These are phyloP conservation scores for Debaryomyces singareniensis DNA, from an alignment of 1,139 yeast species.

Conservation along the genomic window DNA sequence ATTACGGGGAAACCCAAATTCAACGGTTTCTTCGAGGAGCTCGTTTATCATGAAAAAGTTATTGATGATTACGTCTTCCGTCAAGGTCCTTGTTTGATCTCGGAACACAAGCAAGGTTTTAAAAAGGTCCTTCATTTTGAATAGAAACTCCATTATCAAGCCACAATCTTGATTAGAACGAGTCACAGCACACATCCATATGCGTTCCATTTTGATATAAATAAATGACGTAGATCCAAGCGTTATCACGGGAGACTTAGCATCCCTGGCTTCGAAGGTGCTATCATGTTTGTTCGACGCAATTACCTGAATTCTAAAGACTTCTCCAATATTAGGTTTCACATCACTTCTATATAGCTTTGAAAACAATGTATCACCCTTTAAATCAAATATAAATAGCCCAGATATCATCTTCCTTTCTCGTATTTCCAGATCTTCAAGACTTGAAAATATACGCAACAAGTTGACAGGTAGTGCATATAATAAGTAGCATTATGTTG, in stretches of 20 bases:
- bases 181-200: conserved; percentile 84
- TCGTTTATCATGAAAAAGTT: conserved; percentile 71
- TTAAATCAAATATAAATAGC: conserved; percentile 64
- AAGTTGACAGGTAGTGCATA: too few relatives aligned
- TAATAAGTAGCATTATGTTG: too few relatives aligned
- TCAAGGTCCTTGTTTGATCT: conserved; percentile 10
- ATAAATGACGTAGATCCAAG: conserved; percentile 90
- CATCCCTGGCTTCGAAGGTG: conserved; percentile 18
- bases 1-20: conserved; percentile 77
- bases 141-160: conserved; percentile 70
- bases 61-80: conserved; percentile 28
- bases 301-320: conserved; percentile 85
- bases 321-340: conserved; percentile 67
- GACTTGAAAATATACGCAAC: too few relatives aligned
- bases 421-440: too few relatives aligned
- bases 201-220: conserved; percentile 60
- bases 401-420: conserved; percentile 79
- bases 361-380: conserved; percentile 84
- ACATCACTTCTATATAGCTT: conserved; percentile 68
- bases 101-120: conserved; percentile 13
- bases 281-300: conserved; percentile 26
- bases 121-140: conserved; percentile 48
- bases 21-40: conserved; percentile 68
- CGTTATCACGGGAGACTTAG: conserved; percentile 78
- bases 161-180: conserved; percentile 87